A percentile compares a stretch with the other conserved stretches of the same genome.
These are phyloP conservation scores for Zasmidium angulare DNA, from an alignment of 2,329 filamentous ascomycete genomes.

Conservation along the genomic window DNA sequence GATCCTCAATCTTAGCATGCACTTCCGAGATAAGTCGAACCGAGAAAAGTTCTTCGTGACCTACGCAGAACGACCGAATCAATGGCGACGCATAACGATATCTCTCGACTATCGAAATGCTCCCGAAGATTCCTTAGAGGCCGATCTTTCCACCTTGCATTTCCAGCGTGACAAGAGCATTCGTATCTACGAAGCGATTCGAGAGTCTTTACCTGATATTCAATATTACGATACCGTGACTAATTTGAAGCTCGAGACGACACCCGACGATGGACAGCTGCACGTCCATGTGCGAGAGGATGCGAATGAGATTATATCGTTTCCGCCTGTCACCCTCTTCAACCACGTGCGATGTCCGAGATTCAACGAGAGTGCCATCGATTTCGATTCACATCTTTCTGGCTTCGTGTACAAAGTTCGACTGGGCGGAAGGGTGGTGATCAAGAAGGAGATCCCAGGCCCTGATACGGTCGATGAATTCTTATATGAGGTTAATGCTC, in stretches of 20 bases:
- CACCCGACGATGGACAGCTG: slow-evolving; percentile 75
- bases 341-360: slow-evolving; percentile 63
- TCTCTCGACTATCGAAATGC: slow-evolving; percentile 89
- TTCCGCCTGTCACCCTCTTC: slow-evolving; percentile 71
- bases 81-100: slow-evolving; percentile 86
- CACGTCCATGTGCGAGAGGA: slow-evolving; percentile 99
- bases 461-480: slow-evolving; percentile 96
- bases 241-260: slow-evolving; percentile 89
- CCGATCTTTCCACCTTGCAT: slow-evolving; percentile 72
- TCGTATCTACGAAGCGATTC: slow-evolving; percentile 91
- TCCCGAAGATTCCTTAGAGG: slow-evolving; percentile 77
- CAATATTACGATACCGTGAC: slow-evolving; percentile 96
- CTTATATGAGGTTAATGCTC: slow-evolving; percentile 92
- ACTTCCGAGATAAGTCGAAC: slow-evolving; percentile 88
- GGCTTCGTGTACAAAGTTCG: slow-evolving; percentile 95
- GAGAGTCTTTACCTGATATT: slow-evolving; percentile 87
- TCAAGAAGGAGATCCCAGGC: slow-evolving; percentile 97
- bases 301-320: slow-evolving; percentile 88
- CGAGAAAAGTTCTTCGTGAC: slow-evolving; percentile 98
- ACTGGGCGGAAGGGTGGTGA: slow-evolving; percentile 66
- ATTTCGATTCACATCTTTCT: slow-evolving; percentile 89
- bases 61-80: slow-evolving; percentile 74
- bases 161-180: slow-evolving; percentile 90
- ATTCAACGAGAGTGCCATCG: slow-evolving; percentile 71
- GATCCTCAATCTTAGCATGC: slow-evolving; percentile 98